Conservation (phyloP, 2,329 filamentous ascomycete species). For the Pseudogymnoascus sp. region DNA sequence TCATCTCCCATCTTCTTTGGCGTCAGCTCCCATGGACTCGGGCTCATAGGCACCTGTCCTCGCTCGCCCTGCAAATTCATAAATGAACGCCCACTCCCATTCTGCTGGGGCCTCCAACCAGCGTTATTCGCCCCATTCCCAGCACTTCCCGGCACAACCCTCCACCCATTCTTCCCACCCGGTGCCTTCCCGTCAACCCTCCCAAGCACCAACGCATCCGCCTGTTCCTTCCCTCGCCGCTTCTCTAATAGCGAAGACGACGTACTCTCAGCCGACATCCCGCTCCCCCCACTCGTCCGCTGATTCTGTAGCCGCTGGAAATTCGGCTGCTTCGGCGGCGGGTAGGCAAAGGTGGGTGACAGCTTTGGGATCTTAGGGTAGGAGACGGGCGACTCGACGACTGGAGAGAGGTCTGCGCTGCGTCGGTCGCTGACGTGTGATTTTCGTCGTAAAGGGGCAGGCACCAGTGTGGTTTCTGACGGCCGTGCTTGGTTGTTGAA, state of each 20-base stretch:
- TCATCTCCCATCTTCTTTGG: conserved; percentile 1
- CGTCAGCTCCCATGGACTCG: background rate
- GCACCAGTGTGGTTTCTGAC: background rate
- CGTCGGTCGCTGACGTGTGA: background rate
- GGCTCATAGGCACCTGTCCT: conserved; percentile 2
- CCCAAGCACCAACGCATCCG: background rate
- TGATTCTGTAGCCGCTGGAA: background rate
- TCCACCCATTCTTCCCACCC: background rate
- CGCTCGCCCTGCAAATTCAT: conserved; percentile 2
- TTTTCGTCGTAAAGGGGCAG: background rate
- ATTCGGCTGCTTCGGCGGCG: background rate
- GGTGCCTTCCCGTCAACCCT: background rate
- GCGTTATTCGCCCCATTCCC: background rate
- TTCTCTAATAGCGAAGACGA: background rate
- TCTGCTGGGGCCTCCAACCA: background rate
- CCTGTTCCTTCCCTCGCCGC: background rate
- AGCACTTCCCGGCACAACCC: background rate
- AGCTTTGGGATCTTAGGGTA: background rate
- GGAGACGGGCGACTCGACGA: background rate
- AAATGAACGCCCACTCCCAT: background rate
- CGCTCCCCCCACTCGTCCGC: background rate
- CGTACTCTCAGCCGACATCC: background rate
- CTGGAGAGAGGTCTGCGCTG: background rate
- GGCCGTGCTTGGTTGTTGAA: background rate
- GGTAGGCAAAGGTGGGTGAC: background rate